These are phyloP conservation scores for Verticillium klebahnii DNA, from an alignment of 2,329 filamentous ascomycete species.

Conservation along the genomic window DNA sequence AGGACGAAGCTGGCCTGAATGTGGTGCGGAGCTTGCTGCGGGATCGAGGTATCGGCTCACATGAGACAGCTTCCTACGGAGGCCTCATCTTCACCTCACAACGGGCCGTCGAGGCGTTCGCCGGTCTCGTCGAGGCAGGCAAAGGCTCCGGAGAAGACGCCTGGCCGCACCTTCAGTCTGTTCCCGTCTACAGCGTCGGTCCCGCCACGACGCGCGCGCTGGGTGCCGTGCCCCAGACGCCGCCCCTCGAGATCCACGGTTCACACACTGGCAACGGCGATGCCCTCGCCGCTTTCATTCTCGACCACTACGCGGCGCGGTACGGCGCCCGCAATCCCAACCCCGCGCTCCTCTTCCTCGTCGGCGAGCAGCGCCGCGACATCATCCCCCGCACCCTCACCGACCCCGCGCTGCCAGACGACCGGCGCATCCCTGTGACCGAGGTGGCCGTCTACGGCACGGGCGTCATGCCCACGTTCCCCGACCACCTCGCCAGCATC, in stretches of 20 bases:
- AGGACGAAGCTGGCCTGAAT: conserved; percentile 55
- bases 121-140: conserved; percentile 54
- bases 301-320: conserved; percentile 63
- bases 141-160: conserved; percentile 23
- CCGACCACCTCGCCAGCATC: conserved; percentile 53
- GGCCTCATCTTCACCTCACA: conserved; percentile 84
- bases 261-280: conserved; percentile 83
- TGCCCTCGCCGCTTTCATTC: conserved; percentile 70
- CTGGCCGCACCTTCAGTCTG: conserved; percentile 51
- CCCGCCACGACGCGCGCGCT: conserved; percentile 77
- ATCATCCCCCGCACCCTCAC: conserved; percentile 81
- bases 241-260: conserved; percentile 64
- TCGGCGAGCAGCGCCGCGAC: conserved; percentile 85
- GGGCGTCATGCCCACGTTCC: conserved; percentile 74
- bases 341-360: conserved; percentile 74
- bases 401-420: conserved; percentile 42
- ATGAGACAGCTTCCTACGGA: conserved; percentile 48
- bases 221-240: conserved; percentile 42
- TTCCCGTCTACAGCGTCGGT: conserved; percentile 72
- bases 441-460: conserved; percentile 88
- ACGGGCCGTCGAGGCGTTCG: conserved; percentile 75
- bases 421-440: conserved; percentile 59
- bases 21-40: conserved; percentile 47
- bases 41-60: conserved; percentile 32
- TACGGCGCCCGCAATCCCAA: conserved; percentile 38